Evolutionary conservation across 2,329 filamentous ascomycete species (phyloP).

Genomic region (Coniochaeta sp.): DNA sequence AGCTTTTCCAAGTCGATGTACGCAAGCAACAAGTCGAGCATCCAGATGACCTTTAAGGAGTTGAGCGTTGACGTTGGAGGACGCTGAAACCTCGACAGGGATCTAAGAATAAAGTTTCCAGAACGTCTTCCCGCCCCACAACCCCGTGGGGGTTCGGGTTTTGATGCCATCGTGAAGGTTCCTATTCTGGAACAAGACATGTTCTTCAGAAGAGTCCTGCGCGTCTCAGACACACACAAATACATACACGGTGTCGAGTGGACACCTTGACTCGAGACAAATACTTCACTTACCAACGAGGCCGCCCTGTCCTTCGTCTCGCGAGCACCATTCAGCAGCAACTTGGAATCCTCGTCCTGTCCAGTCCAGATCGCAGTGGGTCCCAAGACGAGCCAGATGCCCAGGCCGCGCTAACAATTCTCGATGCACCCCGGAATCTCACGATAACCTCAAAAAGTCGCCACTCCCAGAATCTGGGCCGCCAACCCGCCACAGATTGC

Average conservation of each 20-base stretch:
- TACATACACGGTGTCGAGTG: no score
- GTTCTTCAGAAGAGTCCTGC: no score
- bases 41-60: neutral
- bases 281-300: no score
- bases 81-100: no score
- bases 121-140: neutral
- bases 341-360: neutral
- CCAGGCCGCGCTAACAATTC: neutral
- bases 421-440: conserved; percentile 2
- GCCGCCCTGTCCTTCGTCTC: no score
- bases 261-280: no score
- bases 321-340: no score
- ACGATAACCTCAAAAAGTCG: conserved; percentile 1
- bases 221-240: no score
- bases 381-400: neutral
- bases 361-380: neutral
- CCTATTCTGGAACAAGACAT: no score
- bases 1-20: neutral
- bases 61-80: neutral
- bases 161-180: conserved; percentile 3
- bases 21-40: neutral
- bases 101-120: neutral
- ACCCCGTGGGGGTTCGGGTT: neutral
- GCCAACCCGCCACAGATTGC: no score
- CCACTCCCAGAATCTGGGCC: neutral